Base-by-base conservation (phyloP, 495 filamentous ascomycete genomes). In the Neurospora tetraspora region DNA sequence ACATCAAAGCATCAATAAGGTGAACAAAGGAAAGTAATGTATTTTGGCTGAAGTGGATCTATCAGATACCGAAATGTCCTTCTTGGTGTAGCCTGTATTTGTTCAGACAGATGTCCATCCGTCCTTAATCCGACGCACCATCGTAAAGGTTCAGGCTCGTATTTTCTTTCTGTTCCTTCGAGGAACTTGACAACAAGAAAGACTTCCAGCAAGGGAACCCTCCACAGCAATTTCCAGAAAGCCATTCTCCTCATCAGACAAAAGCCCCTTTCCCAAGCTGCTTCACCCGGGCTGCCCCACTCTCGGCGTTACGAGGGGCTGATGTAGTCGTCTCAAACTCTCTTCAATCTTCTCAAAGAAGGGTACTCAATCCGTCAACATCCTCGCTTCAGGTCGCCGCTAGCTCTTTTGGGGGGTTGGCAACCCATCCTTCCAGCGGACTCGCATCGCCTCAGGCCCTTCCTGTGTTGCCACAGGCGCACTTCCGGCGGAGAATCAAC, bases 271-370 rank as follows among this genome's bases (percentile, higher is more conserved):
- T 20, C 69, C 71, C 71, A 27, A 69, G 36, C 36, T 68, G 59
- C 71, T 69, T 72, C 71, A 40, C 45, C 45, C 61, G 65, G 71
- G 71, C 68, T 77, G 75, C 73, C 75, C 75, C 39, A 77, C 75
- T 71, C 74, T 77, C 75, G 75, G 75, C 75, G 73, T 75, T 77
- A 73, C 69, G 75, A 74, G 70, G 75, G 75, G 73, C 75, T 76
- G 74, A 72, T 47, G 34, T 68, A 42, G 18, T 69, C 61, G 68
- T 72, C 72, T 69, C 70, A 53, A 71, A 71, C 59, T 69, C 68
- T 36, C 36, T 70, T 70, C 72, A 39, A 37, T 70, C 65, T 69
- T 36, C 37, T 45, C 6, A 61, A 61, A 61, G 47, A 61, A 61
- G 27, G 27, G 53, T 61, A 61, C 53, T 61, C 53, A 68, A 69